Evolutionary conservation across 441 rosid genomes (phyloP), one percentile per base, ranked within the genome.

Genomic region (Pelargonium myrrhifolium): DNA sequence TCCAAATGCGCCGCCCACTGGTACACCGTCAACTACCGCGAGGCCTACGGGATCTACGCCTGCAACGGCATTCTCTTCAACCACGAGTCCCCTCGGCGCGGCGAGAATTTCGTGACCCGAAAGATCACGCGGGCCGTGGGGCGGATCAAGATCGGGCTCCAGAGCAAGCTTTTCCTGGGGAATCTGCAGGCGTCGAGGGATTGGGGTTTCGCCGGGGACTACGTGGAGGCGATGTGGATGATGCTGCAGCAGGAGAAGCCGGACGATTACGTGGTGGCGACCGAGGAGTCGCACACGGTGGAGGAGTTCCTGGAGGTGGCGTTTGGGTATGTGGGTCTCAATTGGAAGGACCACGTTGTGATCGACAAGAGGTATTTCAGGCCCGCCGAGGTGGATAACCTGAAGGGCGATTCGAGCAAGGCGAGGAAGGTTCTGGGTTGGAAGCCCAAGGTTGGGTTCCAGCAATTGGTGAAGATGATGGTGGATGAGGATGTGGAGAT

Each of bases 211-310:
- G 96, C 92, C 0, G 94, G 94, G 53, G 96, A 91, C 79, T 91
- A 89, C 56, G 94, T 86, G 47, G 90, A 89, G 77, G 97, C 96
- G 2, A 89, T 91, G 96, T 91, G 94, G 96, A 63, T 91, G 89
- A 93, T 93, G 99, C 62, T 93, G 74, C 99, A 93, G 82, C 92
- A 91, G 60, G 97, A 89, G 80, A 86, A 87, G 77, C 86, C 95
- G 0, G 95, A 88, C 21, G 97, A 91, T 71, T 93, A 91, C 65
- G 97, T 93, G 61, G 96, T 93, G 17, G 98, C 97, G 5, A 93
- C 98, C 3, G 98, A 93, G 87, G 96, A 93, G 51, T 82, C 96
- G 17, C 98, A 93, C 61, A 83, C 96, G 6, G 97, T 93, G 72
- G 87, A 93, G 80, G 97, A 93, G 78, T 93, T 93, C 74, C 71